A percentile compares a stretch with the other conserved stretches of the same genome.
Evolutionary conservation across 345 rosid species (phyloP).

Genomic region (Litchi chinensis): DNA sequence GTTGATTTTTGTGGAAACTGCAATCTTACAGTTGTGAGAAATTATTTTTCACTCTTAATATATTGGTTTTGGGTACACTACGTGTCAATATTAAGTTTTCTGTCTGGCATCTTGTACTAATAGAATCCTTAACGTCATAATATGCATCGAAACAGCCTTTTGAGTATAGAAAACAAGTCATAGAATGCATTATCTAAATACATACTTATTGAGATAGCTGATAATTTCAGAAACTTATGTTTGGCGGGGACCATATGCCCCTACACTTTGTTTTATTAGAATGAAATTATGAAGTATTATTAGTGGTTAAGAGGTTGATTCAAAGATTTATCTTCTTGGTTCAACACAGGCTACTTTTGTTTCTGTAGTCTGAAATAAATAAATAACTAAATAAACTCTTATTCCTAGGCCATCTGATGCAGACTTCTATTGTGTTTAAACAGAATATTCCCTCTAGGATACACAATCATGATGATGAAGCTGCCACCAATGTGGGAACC

Average conservation of each 20-base stretch:
- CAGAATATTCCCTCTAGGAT: conserved; percentile 35
- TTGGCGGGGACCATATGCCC: background rate
- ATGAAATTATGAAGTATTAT: background rate
- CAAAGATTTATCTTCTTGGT: conserved; percentile 10
- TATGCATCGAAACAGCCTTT: conserved; percentile 1
- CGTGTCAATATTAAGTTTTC: conserved; percentile 3
- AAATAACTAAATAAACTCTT: conserved; percentile 17
- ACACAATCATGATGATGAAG: conserved; percentile 37
- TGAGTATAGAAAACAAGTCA: conserved; percentile 1
- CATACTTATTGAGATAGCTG: background rate
- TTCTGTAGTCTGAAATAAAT: conserved; percentile 19
- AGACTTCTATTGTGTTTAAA: conserved; percentile 37
- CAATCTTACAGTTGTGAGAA: background rate
- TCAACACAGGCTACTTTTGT: conserved; percentile 11
- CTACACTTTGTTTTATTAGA: background rate
- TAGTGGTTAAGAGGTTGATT: background rate
- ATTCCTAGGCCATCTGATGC: conserved; percentile 34
- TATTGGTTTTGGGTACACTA: background rate
- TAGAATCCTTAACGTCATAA: background rate
- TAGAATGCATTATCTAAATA: background rate
- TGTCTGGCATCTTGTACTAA: background rate
- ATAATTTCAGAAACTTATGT: conserved; percentile 6
- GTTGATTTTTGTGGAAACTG: background rate
- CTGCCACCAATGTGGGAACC: conserved; percentile 34
- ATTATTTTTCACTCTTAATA: background rate